A percentile compares a stretch with the other conserved stretches of the same genome.
These are phyloP conservation scores for Lactifluus rugatus DNA, from an alignment of 768 basidiomycete species.

Conservation along the genomic window DNA sequence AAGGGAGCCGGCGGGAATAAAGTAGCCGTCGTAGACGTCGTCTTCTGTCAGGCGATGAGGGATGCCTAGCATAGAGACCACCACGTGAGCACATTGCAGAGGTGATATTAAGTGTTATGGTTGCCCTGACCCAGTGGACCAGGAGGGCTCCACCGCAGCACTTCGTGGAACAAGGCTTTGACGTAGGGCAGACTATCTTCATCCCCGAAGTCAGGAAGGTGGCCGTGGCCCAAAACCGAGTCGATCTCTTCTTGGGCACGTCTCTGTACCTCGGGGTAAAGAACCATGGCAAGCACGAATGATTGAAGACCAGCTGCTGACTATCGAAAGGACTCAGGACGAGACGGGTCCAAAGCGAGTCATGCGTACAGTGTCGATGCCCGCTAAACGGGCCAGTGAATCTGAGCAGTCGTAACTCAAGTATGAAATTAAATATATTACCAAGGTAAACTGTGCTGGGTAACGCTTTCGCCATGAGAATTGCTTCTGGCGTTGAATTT, in stretches of 20 bases:
- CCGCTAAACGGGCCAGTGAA: background rate
- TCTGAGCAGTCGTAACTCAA: background rate
- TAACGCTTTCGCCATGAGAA: slow-evolving; percentile 3
- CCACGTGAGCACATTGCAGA: background rate
- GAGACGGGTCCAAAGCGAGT: background rate
- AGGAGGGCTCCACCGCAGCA: slow-evolving; percentile 11
- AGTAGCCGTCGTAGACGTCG: slow-evolving; percentile 10
- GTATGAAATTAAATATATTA: background rate
- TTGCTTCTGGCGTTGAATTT: slow-evolving; percentile 1
- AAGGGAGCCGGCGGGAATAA: background rate
- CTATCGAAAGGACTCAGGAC: background rate
- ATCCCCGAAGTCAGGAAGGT: slow-evolving; percentile 5
- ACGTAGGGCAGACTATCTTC: slow-evolving; percentile 8
- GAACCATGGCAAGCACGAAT: slow-evolving; percentile 27
- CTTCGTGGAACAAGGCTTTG: slow-evolving; percentile 11
- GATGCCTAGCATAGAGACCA: background rate
- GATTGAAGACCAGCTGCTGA: slow-evolving; percentile 14
- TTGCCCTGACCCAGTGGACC: slow-evolving; percentile 1
- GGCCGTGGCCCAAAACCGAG: slow-evolving; percentile 2
- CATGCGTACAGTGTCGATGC: slow-evolving; percentile 8
- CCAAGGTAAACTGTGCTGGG: slow-evolving; percentile 6
- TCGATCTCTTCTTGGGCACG: slow-evolving; percentile 28
- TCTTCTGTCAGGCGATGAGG: slow-evolving; percentile 3
- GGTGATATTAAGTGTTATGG: background rate
- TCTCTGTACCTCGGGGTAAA: slow-evolving; percentile 25